Evolutionary conservation across 805 yeast species (phyloP).

Genomic region (Dipodascopsis uninucleata): DNA sequence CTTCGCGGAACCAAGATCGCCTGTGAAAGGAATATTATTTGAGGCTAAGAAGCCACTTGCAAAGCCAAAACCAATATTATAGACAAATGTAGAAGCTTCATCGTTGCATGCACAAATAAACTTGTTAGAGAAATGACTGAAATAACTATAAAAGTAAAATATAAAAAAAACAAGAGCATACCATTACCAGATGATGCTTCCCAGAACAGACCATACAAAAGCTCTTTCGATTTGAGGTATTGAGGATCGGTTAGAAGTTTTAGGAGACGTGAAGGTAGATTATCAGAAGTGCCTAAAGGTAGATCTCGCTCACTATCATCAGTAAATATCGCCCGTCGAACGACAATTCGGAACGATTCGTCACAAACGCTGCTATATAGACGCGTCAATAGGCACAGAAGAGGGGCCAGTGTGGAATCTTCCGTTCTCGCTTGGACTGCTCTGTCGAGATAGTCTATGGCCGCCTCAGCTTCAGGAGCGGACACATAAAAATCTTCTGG

Average conservation of each 20-base stretch:
- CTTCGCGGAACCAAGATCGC: conserved; percentile 13
- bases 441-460: too few species aligned
- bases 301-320: conserved; percentile 30
- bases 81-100: conserved; percentile 25
- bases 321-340: too few species aligned
- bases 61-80: conserved; percentile 33
- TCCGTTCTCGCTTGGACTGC: too few species aligned
- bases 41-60: conserved; percentile 32
- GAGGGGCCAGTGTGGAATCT: too few species aligned
- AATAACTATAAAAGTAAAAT: background rate
- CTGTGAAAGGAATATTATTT: conserved; percentile 24
- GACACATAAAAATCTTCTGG: too few species aligned
- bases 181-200: conserved; percentile 5
- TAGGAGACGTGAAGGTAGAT: conserved; percentile 28
- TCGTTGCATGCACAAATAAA: background rate
- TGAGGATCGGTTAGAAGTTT: conserved; percentile 26
- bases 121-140: background rate
- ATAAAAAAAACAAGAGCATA: background rate
- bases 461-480: too few species aligned
- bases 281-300: conserved; percentile 27
- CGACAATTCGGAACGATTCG: too few species aligned
- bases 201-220: conserved; percentile 30
- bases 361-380: too few species aligned
- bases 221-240: conserved; percentile 20
- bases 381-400: too few species aligned